These are phyloP conservation scores for Colletotrichum navitas DNA, from an alignment of 2,329 filamentous ascomycete genomes.

Conservation along the genomic window DNA sequence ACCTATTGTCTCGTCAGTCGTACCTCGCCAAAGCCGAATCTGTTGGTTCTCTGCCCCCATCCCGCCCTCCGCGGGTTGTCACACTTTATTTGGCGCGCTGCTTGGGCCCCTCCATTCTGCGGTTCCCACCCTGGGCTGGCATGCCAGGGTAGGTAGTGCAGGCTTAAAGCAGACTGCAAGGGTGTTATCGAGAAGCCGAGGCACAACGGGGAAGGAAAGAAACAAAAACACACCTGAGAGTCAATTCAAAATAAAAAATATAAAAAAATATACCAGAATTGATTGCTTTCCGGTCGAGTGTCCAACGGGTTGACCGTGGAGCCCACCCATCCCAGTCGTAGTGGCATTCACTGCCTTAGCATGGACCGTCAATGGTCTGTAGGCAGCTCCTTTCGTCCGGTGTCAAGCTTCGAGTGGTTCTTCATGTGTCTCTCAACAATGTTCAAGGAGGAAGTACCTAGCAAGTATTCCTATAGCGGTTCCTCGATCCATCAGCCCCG, in stretches of 20 bases:
- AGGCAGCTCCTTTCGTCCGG: slow-evolving; percentile 34
- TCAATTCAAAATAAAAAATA: neutral
- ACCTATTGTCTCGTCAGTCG: neutral
- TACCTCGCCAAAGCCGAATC: neutral
- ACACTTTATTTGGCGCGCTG: slow-evolving; percentile 10
- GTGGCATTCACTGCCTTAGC: slow-evolving; percentile 7
- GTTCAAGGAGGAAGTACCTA: slow-evolving; percentile 3
- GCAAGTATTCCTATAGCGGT: neutral
- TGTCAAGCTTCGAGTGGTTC: slow-evolving; percentile 26
- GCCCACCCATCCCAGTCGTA: neutral
- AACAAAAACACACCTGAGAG: too few relatives aligned
- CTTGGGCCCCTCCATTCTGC: slow-evolving; percentile 13
- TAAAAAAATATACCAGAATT: neutral
- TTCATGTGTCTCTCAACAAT: slow-evolving; percentile 42
- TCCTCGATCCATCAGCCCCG: neutral
- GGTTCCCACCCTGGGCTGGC: slow-evolving; percentile 9
- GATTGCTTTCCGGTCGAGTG: neutral
- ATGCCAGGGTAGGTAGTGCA: slow-evolving; percentile 8
- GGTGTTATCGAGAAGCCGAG: slow-evolving; percentile 39
- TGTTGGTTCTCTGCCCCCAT: slow-evolving; percentile 6
- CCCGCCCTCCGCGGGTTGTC: too few relatives aligned
- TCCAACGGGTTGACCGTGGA: slow-evolving; percentile 13
- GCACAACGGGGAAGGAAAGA: neutral
- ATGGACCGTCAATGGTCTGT: slow-evolving; percentile 14
- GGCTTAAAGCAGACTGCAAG: slow-evolving; percentile 15